Conservation (phyloP, 2,329 filamentous ascomycete genomes). For the Scopulariopsis brevicaulis region DNA sequence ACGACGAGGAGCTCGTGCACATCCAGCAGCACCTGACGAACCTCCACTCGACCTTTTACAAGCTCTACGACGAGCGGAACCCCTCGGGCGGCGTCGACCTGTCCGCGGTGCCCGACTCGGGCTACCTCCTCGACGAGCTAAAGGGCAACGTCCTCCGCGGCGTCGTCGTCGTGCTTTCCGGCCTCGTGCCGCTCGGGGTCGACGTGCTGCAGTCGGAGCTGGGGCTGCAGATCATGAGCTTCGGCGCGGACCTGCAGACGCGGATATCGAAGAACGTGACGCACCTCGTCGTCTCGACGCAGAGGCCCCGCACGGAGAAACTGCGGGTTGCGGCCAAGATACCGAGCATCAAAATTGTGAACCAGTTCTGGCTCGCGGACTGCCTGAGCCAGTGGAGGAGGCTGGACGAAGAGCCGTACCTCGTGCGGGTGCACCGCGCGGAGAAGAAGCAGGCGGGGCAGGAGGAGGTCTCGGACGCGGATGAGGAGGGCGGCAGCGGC, state of each 20-base stretch:
- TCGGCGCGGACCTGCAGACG: constrained; percentile 58
- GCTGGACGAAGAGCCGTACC: constrained; percentile 67
- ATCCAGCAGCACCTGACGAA: constrained; percentile 65
- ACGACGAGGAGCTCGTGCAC: constrained; percentile 71
- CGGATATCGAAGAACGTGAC: constrained; percentile 53
- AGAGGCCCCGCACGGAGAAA: constrained; percentile 74
- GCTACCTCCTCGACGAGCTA: constrained; percentile 69
- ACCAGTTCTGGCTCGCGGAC: constrained; percentile 78
- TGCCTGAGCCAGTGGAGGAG: constrained; percentile 76
- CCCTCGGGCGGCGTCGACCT: constrained; percentile 24
- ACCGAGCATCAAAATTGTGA: constrained; percentile 79
- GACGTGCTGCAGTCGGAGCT: constrained; percentile 76
- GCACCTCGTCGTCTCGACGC: constrained; percentile 61
- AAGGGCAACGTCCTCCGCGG: constrained; percentile 67
- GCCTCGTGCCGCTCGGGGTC: constrained; percentile 73
- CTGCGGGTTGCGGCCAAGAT: constrained; percentile 77
- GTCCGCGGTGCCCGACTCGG: constrained; percentile 66
- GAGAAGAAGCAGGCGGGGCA: constrained; percentile 33
- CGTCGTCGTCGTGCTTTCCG: constrained; percentile 76
- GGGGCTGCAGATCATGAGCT: constrained; percentile 74
- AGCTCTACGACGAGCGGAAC: constrained; percentile 53
- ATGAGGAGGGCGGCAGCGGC: constrained; percentile 15
- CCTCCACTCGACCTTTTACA: constrained; percentile 72
- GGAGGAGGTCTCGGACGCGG: constrained; percentile 15
- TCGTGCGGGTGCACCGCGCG: constrained; percentile 63